Base-by-base conservation (phyloP, 148 eudicot species). In the Pouteria glomerata region DNA sequence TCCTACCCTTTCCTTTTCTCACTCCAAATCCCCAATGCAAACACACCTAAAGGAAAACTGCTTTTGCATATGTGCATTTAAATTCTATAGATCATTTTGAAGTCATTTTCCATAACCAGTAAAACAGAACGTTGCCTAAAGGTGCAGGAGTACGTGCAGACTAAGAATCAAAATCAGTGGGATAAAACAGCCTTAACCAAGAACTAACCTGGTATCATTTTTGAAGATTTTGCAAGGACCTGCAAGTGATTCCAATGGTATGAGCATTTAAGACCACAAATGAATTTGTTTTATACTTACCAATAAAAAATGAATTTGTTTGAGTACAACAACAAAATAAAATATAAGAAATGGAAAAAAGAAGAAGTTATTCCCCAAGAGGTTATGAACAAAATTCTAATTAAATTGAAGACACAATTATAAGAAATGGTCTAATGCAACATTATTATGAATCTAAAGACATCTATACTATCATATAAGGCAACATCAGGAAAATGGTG, bases 141-240 rank as follows among this genome's bases (percentile, higher is more conserved):
- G 62, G 65, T 11, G 3, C 55, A 51, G 30, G 14, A 8, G 15
- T 15, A 34, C 42, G 26, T 27, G 12, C 30, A 19, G 21, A 57
- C 24, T n/a, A 16, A 58, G 2, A n/a, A 71, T 45, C 18, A 65
- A 42, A 5, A 14, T 70, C 8, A 1, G 18, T 1, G 13, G 19
- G 24, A 42, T 63, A 30, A 63, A 21, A 39, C 67, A 41, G 21
- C 44, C 67, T 70, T 42, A 13, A 44, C 1, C 37, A 5, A 29
- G 27, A 24, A 70, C 81, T 71, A 41, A 91, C 97, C 98, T 68
- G 98, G 97, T 78, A 91, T 91, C 96, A 94, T 94, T 83, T 94
- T 91, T 18, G 98, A 91, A 68, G 96, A 95, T 82, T 95, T 95
- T 72, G 97, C 99, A 65, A 95, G 85, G 79, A 95, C 99, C 98